phyloP scores from a whole-genome alignment of 2,329 filamentous ascomycete genomes.

The Monosporascus sp. region DNA sequence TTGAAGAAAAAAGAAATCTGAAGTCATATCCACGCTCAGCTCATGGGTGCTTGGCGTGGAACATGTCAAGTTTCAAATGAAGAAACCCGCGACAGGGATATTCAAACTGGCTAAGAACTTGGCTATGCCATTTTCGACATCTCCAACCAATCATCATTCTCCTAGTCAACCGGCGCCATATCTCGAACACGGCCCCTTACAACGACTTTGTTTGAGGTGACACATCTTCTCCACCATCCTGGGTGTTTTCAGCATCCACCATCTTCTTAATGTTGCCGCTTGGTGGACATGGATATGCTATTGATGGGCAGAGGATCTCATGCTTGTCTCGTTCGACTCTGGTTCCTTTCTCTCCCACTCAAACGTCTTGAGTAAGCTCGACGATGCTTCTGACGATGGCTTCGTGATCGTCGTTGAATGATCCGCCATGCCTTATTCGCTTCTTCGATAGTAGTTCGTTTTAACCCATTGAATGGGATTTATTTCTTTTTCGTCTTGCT shows the following conservation, averaged over 20 bases:
- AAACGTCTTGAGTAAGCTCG: background rate
- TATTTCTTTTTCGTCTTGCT: conserved; percentile 24
- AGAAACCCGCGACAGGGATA: background rate
- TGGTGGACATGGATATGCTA: no score
- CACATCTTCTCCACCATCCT: background rate
- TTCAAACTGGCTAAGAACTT: background rate
- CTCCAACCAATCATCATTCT: background rate
- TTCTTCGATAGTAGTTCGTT: conserved; percentile 26
- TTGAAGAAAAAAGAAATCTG: background rate
- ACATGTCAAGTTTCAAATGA: background rate
- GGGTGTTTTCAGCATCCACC: background rate
- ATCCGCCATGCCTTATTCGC: conserved; percentile 21
- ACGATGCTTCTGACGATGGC: conserved; percentile 11
- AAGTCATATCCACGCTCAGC: background rate
- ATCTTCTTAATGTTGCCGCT: no score
- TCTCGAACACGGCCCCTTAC: background rate
- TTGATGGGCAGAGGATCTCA: background rate
- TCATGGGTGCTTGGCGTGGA: background rate
- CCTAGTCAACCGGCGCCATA: background rate
- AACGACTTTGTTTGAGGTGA: background rate
- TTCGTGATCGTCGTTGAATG: conserved; percentile 6
- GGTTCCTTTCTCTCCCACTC: background rate
- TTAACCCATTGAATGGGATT: conserved; percentile 44
- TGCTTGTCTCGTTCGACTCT: background rate
- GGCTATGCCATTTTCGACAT: background rate